Conservation (phyloP, 352 stramenopile species). For the Phytophthora sojae region DNA sequence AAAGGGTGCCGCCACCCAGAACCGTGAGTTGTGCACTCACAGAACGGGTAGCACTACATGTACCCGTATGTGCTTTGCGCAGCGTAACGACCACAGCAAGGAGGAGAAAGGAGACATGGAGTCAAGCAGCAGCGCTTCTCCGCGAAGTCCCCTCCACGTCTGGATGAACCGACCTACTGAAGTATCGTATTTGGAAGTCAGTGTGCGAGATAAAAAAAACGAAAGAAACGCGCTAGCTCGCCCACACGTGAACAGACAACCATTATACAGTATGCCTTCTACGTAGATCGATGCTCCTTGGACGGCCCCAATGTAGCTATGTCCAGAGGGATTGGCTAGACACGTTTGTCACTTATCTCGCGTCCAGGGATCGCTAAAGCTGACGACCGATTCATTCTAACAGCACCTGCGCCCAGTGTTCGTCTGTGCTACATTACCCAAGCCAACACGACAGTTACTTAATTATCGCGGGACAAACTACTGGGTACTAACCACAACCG, state of each 20-base stretch:
- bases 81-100: conserved; percentile 60
- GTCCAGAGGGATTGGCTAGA: too few relatives aligned
- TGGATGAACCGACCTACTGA: conserved; percentile 26
- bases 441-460: too few relatives aligned
- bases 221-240: conserved; percentile 51
- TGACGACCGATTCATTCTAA: neutral
- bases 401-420: neutral
- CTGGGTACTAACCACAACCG: too few relatives aligned
- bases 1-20: neutral
- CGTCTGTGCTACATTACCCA: too few relatives aligned
- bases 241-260: conserved; percentile 22
- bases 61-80: neutral
- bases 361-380: neutral
- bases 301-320: too few relatives aligned
- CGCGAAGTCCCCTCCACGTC: conserved; percentile 8
- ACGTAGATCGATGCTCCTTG: conserved; percentile 50
- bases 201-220: conserved; percentile 70
- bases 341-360: neutral
- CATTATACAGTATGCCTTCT: conserved; percentile 25
- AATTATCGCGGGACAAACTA: too few relatives aligned
- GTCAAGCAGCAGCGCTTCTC: conserved; percentile 4
- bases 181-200: conserved; percentile 65
- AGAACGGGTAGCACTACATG: neutral
- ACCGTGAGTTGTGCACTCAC: neutral
- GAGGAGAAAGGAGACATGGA: conserved; percentile 37